Percentiles rank a stretch among this genome's conserved stretches.
Evolutionary conservation across 306 rosid genomes (phyloP).

Genomic region (Castanea mollissima): DNA sequence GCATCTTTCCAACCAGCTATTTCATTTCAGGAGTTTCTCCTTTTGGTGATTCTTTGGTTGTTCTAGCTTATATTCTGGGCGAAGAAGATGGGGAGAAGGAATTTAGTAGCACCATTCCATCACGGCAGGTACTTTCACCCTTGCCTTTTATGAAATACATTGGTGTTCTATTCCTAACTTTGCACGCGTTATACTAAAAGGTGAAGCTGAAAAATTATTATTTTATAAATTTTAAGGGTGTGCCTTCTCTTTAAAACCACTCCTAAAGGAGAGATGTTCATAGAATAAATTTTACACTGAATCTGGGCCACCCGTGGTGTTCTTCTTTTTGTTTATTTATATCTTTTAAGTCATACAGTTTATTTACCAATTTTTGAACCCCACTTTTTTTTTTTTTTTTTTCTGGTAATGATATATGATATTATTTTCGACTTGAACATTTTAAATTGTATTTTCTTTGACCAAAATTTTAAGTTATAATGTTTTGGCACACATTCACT

Average conservation of each 20-base stretch:
- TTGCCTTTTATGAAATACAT: constrained; percentile 19
- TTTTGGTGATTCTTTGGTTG: constrained; percentile 91
- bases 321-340: too few species aligned
- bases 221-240: neutral
- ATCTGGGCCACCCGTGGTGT: neutral
- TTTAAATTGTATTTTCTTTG: neutral
- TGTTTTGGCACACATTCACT: neutral
- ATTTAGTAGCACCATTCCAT: constrained; percentile 71
- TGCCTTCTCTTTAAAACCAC: too few species aligned
- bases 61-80: constrained; percentile 86
- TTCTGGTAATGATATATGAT: neutral
- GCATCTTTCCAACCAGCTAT: constrained; percentile 93
- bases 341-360: neutral
- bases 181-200: constrained; percentile 3
- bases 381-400: neutral
- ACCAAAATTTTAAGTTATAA: neutral
- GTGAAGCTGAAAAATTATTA: neutral
- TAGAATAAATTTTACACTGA: neutral
- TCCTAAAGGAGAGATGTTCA: neutral
- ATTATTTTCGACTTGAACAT: neutral
- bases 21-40: constrained; percentile 96
- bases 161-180: constrained; percentile 7
- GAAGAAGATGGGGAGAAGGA: constrained; percentile 88
- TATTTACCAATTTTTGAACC: neutral
- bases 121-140: constrained; percentile 62